Evolutionary conservation across 768 basidiomycete genomes (phyloP), one percentile per base, ranked within the genome.

Genomic region (Dacryopinax spathularia): DNA sequence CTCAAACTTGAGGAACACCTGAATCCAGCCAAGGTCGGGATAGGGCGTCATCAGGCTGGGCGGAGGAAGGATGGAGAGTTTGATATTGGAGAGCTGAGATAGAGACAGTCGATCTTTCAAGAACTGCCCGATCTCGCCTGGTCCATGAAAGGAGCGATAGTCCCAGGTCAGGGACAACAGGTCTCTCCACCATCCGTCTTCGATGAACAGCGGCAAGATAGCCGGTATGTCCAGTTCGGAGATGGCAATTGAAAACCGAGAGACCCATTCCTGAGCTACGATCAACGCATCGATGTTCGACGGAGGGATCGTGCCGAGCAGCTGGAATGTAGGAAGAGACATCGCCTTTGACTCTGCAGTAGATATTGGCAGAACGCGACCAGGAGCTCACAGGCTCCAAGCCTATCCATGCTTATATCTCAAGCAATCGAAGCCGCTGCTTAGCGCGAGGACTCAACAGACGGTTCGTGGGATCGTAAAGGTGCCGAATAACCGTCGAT

Each of bases 131-230:
- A 86, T 79, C 7, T 71, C 69, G 1, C 68, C 22, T 35, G 67
- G 71, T 13, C 80, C 77, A 66, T 79, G 76, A 68, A 86, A 81
- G 7, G 83, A 81, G 36, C 83, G 80, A 59, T 84, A 80, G 64
- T 83, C 78, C 83, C 83, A 85, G 18, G 84, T 85, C 62, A 86
- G 75, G 0, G 81, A 77, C n/a, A 84, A 77, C 61, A 80, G 74
- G 66, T 86, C 84, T 13, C 83, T 73, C 85, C 84, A 86, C 64
- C 79, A 80, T 3, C 75, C 75, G 44, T 69, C 71, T 22, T 72
- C 71, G 33, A 77, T 62, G 44, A 75, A 69, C 13, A 77, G 69
- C 15, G 68, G 68, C n/a, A 75, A 64, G 35, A 82, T 59, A 2
- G 61, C 67, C 2, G 70, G 65, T 2, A 70, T 62, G 33, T 69